Evolutionary conservation across 805 yeast genomes (phyloP).

Genomic region (Blastobotrys chiropterorum): DNA sequence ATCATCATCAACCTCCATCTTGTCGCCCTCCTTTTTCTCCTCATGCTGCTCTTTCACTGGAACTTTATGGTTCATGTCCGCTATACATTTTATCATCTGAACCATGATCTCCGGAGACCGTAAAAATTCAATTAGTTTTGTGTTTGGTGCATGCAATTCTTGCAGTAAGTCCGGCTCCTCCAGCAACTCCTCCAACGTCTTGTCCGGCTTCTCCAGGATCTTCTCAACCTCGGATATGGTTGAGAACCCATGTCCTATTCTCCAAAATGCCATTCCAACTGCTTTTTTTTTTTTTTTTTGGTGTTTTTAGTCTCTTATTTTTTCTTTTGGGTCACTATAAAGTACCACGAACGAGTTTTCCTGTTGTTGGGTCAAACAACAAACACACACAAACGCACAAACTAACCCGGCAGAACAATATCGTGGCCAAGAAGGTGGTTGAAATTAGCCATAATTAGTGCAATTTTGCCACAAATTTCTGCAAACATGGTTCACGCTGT

Average conservation of each 20-base stretch:
- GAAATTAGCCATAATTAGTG: too few relatives aligned
- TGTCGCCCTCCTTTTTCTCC: conserved; percentile 19
- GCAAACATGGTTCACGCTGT: too few relatives aligned
- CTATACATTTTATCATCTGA: conserved; percentile 42
- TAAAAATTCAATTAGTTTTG: conserved; percentile 69
- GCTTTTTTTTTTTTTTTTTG: too few relatives aligned
- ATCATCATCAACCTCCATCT: conserved; percentile 22
- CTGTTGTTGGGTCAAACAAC: too few relatives aligned
- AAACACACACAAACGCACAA: too few relatives aligned
- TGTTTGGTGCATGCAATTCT: conserved; percentile 65
- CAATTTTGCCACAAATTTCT: too few relatives aligned
- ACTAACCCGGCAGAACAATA: too few relatives aligned
- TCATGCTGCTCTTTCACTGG: conserved; percentile 18
- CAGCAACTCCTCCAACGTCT: conserved; percentile 44
- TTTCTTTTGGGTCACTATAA: too few relatives aligned
- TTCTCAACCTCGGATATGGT: conserved; percentile 49
- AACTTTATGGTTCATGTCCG: conserved; percentile 13
- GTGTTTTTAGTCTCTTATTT: too few relatives aligned
- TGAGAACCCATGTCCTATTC: conserved; percentile 52
- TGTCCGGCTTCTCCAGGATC: conserved; percentile 42
- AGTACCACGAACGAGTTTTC: too few relatives aligned
- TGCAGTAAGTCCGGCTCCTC: conserved; percentile 72
- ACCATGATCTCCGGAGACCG: conserved; percentile 70
- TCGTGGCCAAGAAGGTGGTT: too few relatives aligned
- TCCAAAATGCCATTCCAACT: conserved; percentile 48